Evolutionary conservation across 2,329 filamentous ascomycete genomes (phyloP).

Genomic region (Ilyonectria destructans): DNA sequence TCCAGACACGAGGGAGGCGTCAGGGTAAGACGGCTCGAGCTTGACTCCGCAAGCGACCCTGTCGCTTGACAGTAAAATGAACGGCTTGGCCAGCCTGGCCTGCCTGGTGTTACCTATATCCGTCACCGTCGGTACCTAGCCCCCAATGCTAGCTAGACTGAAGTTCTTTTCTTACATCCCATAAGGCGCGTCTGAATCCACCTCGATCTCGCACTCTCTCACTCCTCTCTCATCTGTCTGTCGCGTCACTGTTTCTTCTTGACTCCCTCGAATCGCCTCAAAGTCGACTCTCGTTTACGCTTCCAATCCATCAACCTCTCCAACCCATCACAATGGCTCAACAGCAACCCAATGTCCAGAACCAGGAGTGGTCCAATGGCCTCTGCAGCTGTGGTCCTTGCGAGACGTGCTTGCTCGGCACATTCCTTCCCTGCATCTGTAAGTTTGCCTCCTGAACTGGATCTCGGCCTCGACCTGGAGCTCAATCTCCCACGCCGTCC

Average conservation of each 20-base stretch:
- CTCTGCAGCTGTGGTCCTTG: constrained; percentile 61
- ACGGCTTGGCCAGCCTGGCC: constrained; percentile 26
- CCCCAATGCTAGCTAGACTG: constrained; percentile 29
- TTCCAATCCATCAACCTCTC: constrained; percentile 9
- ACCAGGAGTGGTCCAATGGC: constrained; percentile 57
- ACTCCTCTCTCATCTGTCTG: background rate
- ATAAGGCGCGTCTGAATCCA: constrained; percentile 28
- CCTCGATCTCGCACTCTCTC: constrained; percentile 3
- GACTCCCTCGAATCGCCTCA: constrained; percentile 13
- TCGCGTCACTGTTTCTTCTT: background rate
- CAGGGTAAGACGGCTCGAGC: constrained; percentile 37
- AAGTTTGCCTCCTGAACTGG: constrained; percentile 43
- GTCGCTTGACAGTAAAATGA: constrained; percentile 44
- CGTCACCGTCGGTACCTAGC: constrained; percentile 29
- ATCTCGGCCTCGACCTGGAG: background rate
- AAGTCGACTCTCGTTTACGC: constrained; percentile 11
- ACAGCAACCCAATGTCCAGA: constrained; percentile 47
- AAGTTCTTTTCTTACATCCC: constrained; percentile 32
- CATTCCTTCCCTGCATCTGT: constrained; percentile 63
- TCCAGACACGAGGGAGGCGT: constrained; percentile 19
- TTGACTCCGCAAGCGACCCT: constrained; percentile 43
- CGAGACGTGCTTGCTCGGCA: constrained; percentile 57
- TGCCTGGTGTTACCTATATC: constrained; percentile 25
- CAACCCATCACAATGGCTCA: constrained; percentile 44
- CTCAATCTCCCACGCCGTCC: background rate